These are phyloP conservation scores for Trichoderma sp. DNA, from an alignment of 2,329 filamentous ascomycete species.

Conservation along the genomic window DNA sequence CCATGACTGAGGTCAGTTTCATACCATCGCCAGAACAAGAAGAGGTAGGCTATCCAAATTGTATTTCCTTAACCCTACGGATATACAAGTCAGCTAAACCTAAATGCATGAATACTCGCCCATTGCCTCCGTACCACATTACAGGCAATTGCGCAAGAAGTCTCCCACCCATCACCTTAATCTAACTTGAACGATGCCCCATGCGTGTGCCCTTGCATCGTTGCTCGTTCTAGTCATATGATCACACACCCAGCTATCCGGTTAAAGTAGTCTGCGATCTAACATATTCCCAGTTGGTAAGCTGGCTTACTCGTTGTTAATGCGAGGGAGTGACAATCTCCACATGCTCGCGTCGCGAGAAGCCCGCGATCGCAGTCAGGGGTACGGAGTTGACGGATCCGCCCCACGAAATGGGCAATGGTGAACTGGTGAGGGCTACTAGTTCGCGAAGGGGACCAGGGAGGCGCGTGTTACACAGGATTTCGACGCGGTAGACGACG, in stretches of 20 bases:
- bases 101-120: neutral
- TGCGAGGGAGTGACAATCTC: neutral
- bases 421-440: neutral
- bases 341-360: conserved; percentile 9
- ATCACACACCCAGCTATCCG: neutral
- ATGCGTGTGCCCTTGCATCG: neutral
- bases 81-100: neutral
- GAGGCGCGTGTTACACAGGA: neutral
- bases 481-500: neutral
- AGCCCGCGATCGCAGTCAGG: neutral
- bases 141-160: neutral
- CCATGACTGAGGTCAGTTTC: neutral
- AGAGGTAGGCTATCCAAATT: neutral
- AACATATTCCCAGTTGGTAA: neutral
- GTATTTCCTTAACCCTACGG: neutral
- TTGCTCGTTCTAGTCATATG: neutral
- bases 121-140: neutral
- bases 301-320: neutral
- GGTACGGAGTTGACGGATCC: neutral
- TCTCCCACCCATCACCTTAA: neutral
- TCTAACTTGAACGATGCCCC: neutral
- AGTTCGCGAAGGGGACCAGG: neutral
- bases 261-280: neutral
- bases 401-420: neutral
- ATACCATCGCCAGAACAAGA: neutral